A percentile compares a stretch with the other conserved stretches of the same genome.
Evolutionary conservation across 202 grass and related monocot species (phyloP).

Genomic region (Setaria italica): DNA sequence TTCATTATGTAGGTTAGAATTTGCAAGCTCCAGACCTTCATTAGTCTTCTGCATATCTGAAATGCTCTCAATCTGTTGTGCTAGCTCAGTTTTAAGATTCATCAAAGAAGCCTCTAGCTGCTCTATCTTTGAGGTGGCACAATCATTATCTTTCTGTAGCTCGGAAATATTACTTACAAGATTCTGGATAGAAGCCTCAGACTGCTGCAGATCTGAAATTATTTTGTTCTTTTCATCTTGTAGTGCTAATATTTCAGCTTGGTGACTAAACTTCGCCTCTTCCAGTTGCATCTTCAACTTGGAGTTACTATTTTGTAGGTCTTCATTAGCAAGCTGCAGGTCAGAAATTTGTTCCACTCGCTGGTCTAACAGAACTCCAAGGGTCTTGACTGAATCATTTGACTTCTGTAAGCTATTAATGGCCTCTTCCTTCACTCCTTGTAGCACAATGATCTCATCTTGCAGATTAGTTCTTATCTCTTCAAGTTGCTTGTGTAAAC

Average conservation of each 20-base stretch:
- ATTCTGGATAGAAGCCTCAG: constrained; percentile 43
- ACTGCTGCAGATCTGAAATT: constrained; percentile 46
- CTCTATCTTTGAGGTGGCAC: too few relatives aligned
- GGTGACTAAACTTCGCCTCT: constrained; percentile 31
- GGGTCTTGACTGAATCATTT: constrained; percentile 45
- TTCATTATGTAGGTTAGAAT: constrained; percentile 53
- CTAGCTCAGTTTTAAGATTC: too few relatives aligned
- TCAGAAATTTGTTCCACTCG: constrained; percentile 32
- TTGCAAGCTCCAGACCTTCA: constrained; percentile 31
- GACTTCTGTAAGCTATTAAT: constrained; percentile 41
- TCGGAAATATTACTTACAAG: constrained; percentile 31
- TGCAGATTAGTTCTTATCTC: constrained; percentile 39
- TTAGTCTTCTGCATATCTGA: too few relatives aligned
- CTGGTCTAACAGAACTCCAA: constrained; percentile 47
- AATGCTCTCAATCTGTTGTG: too few relatives aligned
- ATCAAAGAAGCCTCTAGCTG: too few relatives aligned
- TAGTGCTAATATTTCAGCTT: constrained; percentile 46
- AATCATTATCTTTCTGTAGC: too few relatives aligned
- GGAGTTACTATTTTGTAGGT: constrained; percentile 40
- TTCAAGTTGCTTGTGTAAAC: constrained; percentile 46
- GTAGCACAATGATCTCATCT: constrained; percentile 41
- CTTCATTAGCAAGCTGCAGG: constrained; percentile 51
- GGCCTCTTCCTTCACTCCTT: constrained; percentile 42
- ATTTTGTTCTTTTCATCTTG: constrained; percentile 51
- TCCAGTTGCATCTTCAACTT: constrained; percentile 47